Evolutionary conservation across 1,284 basidiomycete species (phyloP).

Genomic region (Phellinidium pouzarii): DNA sequence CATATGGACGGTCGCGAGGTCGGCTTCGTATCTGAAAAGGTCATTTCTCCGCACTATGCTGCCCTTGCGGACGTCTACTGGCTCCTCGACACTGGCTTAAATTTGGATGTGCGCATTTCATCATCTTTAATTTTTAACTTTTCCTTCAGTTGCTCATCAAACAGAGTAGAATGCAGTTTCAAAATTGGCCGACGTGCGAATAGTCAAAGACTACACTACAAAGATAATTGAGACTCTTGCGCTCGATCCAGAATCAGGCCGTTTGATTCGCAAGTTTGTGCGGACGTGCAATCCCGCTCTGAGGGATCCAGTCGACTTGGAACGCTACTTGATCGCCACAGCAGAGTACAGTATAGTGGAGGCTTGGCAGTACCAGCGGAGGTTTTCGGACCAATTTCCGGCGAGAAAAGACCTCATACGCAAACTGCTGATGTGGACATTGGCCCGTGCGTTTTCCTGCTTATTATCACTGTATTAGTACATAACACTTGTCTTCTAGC

Average conservation of each 20-base stretch:
- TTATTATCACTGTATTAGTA: slow-evolving; percentile 9
- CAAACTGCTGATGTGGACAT: slow-evolving; percentile 59
- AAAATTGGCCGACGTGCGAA: slow-evolving; percentile 62
- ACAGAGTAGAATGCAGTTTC: slow-evolving; percentile 53
- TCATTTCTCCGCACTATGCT: slow-evolving; percentile 66
- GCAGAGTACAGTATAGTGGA: slow-evolving; percentile 55
- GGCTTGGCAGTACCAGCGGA: slow-evolving; percentile 67
- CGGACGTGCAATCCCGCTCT: slow-evolving; percentile 63
- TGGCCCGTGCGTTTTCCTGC: slow-evolving; percentile 46
- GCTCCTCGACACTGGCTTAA: slow-evolving; percentile 62
- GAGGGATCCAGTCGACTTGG: slow-evolving; percentile 58
- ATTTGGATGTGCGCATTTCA: slow-evolving; percentile 39
- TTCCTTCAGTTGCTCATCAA: not conserved
- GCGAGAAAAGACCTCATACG: slow-evolving; percentile 48
- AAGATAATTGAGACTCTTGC: slow-evolving; percentile 67
- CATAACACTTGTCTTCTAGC: slow-evolving; percentile 31
- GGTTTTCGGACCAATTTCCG: slow-evolving; percentile 50
- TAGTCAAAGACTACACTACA: slow-evolving; percentile 66
- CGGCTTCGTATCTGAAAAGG: slow-evolving; percentile 45
- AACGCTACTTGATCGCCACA: slow-evolving; percentile 58
- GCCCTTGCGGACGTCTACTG: slow-evolving; percentile 74
- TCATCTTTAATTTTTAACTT: not conserved
- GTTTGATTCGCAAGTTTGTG: slow-evolving; percentile 60
- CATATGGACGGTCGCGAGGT: slow-evolving; percentile 56
- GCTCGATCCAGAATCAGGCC: slow-evolving; percentile 40